phyloP scores from a whole-genome alignment of 176 grass and related monocot species.

The Ananas comosus region DNA sequence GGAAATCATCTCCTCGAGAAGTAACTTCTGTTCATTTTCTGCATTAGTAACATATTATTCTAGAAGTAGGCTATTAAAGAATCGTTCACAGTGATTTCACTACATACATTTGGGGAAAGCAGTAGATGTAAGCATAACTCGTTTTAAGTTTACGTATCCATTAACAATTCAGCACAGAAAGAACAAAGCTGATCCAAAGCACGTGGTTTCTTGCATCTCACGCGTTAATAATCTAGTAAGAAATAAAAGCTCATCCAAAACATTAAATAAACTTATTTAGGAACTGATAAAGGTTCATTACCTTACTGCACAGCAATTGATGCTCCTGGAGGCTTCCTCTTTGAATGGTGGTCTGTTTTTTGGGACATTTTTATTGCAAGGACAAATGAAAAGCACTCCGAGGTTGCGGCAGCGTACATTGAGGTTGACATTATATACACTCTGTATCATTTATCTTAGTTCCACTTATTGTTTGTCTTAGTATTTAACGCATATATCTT shows the following conservation, averaged over 20 bases:
- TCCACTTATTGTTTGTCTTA: not conserved
- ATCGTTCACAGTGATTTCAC: too few relatives aligned
- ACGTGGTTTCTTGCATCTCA: too few relatives aligned
- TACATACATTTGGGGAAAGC: too few relatives aligned
- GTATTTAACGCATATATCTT: not conserved
- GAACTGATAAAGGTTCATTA: constrained; percentile 17
- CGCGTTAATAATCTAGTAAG: too few relatives aligned
- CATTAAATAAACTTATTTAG: not conserved
- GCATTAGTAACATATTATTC: too few relatives aligned
- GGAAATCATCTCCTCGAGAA: not conserved
- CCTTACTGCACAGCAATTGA: constrained; percentile 64
- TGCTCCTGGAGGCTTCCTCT: constrained; percentile 97
- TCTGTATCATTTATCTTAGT: constrained; percentile 2
- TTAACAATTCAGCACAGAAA: too few relatives aligned
- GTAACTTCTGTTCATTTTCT: too few relatives aligned
- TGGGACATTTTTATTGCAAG: constrained; percentile 99
- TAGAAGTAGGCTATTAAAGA: too few relatives aligned
- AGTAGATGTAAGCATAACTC: too few relatives aligned
- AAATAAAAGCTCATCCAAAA: not conserved
- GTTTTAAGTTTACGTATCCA: not conserved
- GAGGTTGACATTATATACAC: constrained; percentile 34
- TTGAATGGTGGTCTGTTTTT: constrained; percentile 99
- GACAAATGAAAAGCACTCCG: constrained; percentile 96
- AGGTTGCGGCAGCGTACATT: constrained; percentile 86
- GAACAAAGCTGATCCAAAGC: too few relatives aligned